phyloP scores from a whole-genome alignment of 148 eudicot species.

The Bassia scoparia region DNA sequence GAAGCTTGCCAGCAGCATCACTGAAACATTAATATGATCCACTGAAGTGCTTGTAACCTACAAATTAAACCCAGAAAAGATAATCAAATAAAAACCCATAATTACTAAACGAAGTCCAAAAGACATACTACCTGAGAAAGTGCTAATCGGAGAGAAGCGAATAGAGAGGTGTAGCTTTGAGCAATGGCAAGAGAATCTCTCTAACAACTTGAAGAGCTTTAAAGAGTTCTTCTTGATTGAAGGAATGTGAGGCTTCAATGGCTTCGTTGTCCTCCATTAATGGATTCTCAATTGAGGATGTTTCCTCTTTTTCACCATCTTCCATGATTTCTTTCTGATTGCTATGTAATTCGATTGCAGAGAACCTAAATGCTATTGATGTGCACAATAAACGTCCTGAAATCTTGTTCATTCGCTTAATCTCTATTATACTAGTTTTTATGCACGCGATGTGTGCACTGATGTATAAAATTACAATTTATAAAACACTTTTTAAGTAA shows the following conservation, averaged over 20 bases:
- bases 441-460: too few species aligned
- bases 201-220: constrained; percentile 65
- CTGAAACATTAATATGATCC: constrained; percentile 74
- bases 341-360: too few species aligned
- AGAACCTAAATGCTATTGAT: too few species aligned
- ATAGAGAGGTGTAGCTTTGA: constrained; percentile 76
- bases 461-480: too few species aligned
- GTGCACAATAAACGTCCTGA: too few species aligned
- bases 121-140: constrained; percentile 58
- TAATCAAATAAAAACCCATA: background rate
- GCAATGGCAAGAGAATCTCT: constrained; percentile 83
- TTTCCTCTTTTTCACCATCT: background rate
- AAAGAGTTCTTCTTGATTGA: constrained; percentile 44
- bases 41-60: constrained; percentile 60
- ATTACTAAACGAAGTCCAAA: background rate
- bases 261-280: constrained; percentile 25
- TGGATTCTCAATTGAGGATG: background rate
- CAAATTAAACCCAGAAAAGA: constrained; percentile 26
- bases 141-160: constrained; percentile 75
- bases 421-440: too few species aligned
- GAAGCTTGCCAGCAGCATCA: constrained; percentile 79
- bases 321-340: constrained; percentile 12
- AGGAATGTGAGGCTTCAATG: constrained; percentile 12
- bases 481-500: too few species aligned
- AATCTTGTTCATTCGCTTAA: too few species aligned